Evolutionary conservation across 345 rosid species (phyloP).

Genomic region (Acer yangbiense): DNA sequence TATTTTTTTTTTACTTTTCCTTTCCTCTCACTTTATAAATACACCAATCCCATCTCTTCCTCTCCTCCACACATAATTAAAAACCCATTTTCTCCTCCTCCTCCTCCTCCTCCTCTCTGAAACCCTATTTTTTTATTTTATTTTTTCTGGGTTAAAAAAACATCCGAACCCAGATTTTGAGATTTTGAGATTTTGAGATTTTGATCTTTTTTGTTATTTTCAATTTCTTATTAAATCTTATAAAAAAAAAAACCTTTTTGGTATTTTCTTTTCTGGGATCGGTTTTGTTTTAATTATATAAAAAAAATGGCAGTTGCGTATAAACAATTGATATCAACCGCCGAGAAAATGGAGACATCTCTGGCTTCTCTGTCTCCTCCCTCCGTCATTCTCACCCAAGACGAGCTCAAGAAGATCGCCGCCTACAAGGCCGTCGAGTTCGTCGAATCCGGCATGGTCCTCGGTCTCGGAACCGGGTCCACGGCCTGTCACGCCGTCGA

Average conservation of each 20-base stretch:
- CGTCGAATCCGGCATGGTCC: conserved; percentile 96
- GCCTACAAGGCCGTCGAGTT: conserved; percentile 93
- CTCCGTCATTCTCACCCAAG: conserved; percentile 51
- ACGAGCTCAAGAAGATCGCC: conserved; percentile 77
- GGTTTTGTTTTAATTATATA: too few species aligned
- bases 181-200: neutral
- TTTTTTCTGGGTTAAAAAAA: neutral
- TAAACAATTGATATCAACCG: conserved; percentile 35
- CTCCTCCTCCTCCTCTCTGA: neutral
- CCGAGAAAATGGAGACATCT: conserved; percentile 39
- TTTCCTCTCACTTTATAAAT: neutral
- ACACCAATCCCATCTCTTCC: neutral
- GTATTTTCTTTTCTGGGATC: neutral
- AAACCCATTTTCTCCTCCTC: too few species aligned
- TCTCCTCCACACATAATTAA: neutral
- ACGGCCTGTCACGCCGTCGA: conserved; percentile 96
- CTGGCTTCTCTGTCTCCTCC: conserved; percentile 23
- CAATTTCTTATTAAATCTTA: too few species aligned
- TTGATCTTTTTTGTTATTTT: neutral
- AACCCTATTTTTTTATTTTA: neutral
- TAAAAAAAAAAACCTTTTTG: too few species aligned
- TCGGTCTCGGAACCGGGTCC: conserved; percentile 96
- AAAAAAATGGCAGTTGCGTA: conserved; percentile 51
- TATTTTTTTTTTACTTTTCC: too few species aligned
- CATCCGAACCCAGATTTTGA: neutral